Percentiles rank a stretch among this genome's conserved stretches.
Evolutionary conservation across 202 grass and related monocot genomes (phyloP).

Genomic region (Hordeum pubiflorum): DNA sequence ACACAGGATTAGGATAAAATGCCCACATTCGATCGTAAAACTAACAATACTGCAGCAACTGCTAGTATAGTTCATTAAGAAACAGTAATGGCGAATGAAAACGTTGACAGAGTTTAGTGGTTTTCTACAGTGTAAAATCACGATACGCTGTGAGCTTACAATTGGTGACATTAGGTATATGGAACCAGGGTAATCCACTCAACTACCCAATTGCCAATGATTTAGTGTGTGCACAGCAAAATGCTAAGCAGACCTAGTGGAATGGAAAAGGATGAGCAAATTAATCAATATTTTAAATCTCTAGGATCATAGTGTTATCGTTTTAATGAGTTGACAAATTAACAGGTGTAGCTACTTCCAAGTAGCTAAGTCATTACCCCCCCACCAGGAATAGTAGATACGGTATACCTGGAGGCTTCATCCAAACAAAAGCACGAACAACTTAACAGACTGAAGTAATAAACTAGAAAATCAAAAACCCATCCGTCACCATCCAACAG

Average conservation of each 20-base stretch:
- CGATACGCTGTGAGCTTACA: neutral
- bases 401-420: neutral
- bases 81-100: neutral
- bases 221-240: neutral
- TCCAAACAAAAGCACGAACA: neutral
- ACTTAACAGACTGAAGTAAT: neutral
- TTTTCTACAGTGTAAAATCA: neutral
- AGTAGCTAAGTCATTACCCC: neutral
- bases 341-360: neutral
- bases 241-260: neutral
- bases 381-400: neutral
- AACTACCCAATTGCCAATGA: neutral
- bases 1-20: neutral
- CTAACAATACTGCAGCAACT: neutral
- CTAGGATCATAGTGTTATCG: neutral
- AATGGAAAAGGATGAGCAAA: neutral
- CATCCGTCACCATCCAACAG: neutral
- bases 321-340: neutral
- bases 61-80: neutral
- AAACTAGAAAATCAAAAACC: neutral
- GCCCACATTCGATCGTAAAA: neutral
- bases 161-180: neutral
- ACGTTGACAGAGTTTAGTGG: neutral
- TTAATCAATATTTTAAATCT: neutral
- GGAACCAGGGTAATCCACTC: constrained; percentile 6